Conservation (phyloP, 148 eudicot species). For the Simmondsia chinensis region DNA sequence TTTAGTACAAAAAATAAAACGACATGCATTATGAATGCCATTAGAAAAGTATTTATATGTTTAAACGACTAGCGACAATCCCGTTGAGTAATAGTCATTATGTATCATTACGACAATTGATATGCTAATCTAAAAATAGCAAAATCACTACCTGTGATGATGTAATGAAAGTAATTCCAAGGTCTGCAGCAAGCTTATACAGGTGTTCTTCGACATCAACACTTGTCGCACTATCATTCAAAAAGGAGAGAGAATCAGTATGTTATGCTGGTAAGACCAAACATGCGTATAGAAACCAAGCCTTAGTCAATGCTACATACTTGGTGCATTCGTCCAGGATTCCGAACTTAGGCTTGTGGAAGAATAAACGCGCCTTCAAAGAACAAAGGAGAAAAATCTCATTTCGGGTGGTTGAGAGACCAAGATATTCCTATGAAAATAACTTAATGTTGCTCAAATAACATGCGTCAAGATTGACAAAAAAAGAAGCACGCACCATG, state of each 20-base stretch:
- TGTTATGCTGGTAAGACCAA: too few species aligned
- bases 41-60: too few species aligned
- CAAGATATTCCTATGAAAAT: too few species aligned
- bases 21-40: too few species aligned
- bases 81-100: too few species aligned
- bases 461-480: background rate
- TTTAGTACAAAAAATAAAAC: too few species aligned
- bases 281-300: too few species aligned
- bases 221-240: constrained; percentile 73
- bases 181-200: constrained; percentile 58
- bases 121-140: background rate
- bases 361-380: constrained; percentile 87
- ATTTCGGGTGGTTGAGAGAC: too few species aligned
- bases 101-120: too few species aligned
- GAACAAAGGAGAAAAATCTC: constrained; percentile 12
- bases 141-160: constrained; percentile 69
- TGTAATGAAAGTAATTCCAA: constrained; percentile 80
- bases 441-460: background rate
- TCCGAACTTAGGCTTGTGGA: constrained; percentile 93
- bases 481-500: constrained; percentile 51
- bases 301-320: constrained; percentile 31
- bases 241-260: constrained; percentile 5
- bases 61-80: too few species aligned
- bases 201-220: constrained; percentile 98
- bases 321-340: constrained; percentile 97